These are phyloP conservation scores for Malassezia arunalokei DNA, from an alignment of 1,284 basidiomycete species.

Conservation along the genomic window DNA sequence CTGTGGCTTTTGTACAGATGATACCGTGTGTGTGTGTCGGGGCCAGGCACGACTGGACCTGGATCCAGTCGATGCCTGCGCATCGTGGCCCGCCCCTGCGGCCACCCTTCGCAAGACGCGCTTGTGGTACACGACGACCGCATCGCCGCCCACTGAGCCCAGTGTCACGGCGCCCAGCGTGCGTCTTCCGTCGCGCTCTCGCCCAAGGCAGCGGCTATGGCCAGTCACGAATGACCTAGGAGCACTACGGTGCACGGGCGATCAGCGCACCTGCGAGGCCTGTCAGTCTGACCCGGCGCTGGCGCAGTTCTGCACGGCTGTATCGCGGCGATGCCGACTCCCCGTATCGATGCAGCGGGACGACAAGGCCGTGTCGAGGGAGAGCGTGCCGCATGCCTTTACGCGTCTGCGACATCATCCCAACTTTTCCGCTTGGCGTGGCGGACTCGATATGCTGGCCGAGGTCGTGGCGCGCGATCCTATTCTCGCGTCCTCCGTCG, in stretches of 20 bases:
- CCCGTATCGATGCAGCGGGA: conserved; percentile 8
- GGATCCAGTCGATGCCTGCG: background rate
- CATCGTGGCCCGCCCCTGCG: background rate
- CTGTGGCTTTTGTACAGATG: conserved; percentile 37
- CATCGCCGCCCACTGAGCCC: background rate
- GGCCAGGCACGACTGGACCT: conserved; percentile 13
- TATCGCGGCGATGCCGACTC: background rate
- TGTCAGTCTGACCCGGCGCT: conserved; percentile 9
- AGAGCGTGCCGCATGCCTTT: conserved; percentile 31
- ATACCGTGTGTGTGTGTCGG: conserved; percentile 28
- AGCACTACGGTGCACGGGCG: conserved; percentile 1
- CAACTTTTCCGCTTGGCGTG: conserved; percentile 29
- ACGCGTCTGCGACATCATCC: conserved; percentile 38
- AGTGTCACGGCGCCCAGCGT: background rate
- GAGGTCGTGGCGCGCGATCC: conserved; percentile 29
- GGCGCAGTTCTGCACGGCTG: conserved; percentile 5
- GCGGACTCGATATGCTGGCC: conserved; percentile 39
- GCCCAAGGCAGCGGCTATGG: background rate
- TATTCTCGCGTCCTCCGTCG: background rate
- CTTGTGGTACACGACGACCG: background rate
- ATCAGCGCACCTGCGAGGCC: conserved; percentile 6
- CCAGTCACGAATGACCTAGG: background rate
- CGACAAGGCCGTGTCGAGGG: background rate
- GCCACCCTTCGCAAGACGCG: background rate
- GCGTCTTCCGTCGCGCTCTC: background rate